Evolutionary conservation across 2,329 filamentous ascomycete species (phyloP).

Genomic region (Arthroderma sp.): DNA sequence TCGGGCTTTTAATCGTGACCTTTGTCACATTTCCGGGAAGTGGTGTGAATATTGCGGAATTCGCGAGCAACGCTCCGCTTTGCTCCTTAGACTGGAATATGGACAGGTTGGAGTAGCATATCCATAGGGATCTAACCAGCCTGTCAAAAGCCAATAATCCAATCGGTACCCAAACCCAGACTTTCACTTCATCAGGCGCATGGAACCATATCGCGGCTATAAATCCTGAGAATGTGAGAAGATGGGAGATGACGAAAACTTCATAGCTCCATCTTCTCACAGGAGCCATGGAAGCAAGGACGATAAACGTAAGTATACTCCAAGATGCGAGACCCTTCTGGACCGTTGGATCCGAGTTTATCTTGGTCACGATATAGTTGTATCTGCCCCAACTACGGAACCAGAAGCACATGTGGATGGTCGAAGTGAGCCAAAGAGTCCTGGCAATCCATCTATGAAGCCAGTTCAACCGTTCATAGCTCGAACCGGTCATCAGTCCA

Average conservation of each 20-base stretch:
- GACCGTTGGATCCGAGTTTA: constrained; percentile 36
- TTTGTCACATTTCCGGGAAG: constrained; percentile 44
- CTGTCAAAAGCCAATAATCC: constrained; percentile 35
- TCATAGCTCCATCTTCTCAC: constrained; percentile 40
- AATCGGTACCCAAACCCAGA: constrained; percentile 36
- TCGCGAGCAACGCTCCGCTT: constrained; percentile 12
- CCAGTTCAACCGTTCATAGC: constrained; percentile 41
- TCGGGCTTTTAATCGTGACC: constrained; percentile 42
- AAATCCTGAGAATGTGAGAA: constrained; percentile 39
- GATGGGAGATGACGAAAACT: constrained; percentile 41
- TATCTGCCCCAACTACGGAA: constrained; percentile 40
- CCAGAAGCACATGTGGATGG: constrained; percentile 44
- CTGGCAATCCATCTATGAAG: constrained; percentile 40
- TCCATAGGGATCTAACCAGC: constrained; percentile 19
- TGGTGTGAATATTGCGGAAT: constrained; percentile 34
- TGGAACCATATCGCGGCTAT: constrained; percentile 38
- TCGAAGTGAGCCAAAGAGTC: constrained; percentile 39
- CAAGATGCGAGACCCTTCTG: constrained; percentile 41
- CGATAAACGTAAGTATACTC: constrained; percentile 38
- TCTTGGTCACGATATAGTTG: constrained; percentile 36
- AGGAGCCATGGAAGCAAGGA: constrained; percentile 38
- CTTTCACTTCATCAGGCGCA: constrained; percentile 29
- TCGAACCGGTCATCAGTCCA: constrained; percentile 33
- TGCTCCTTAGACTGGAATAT: constrained; percentile 21
- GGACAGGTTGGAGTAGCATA: constrained; percentile 28